Conservation (phyloP, 306 rosid genomes). For the Astragalus glycyphyllos region DNA sequence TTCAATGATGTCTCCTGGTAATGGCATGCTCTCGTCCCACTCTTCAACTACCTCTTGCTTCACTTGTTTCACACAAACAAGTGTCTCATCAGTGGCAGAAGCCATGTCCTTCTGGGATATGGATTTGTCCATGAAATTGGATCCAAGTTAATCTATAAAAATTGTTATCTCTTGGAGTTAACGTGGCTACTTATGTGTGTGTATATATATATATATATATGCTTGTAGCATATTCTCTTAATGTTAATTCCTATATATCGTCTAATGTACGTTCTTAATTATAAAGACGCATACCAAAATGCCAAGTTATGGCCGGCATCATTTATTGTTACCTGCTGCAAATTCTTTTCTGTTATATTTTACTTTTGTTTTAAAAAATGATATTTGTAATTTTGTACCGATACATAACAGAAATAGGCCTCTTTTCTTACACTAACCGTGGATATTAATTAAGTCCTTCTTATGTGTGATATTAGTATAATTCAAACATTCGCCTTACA, state of each 20-base stretch:
- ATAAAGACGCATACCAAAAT: constrained; percentile 5
- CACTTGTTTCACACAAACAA: constrained; percentile 72
- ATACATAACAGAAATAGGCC: too few species aligned
- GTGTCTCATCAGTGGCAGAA: constrained; percentile 35
- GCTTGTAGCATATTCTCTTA: constrained; percentile 33
- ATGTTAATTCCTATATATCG: constrained; percentile 11
- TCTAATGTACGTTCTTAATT: not conserved
- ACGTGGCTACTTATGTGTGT: not conserved
- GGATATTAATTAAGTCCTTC: too few species aligned
- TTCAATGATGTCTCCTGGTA: constrained; percentile 77
- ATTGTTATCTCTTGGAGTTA: not conserved
- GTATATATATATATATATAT: not conserved
- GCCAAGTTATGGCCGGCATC: constrained; percentile 39
- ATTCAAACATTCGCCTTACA: too few species aligned
- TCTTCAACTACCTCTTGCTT: constrained; percentile 65
- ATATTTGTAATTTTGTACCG: too few species aligned
- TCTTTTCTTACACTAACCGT: too few species aligned
- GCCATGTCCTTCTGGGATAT: constrained; percentile 43
- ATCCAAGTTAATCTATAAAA: not conserved
- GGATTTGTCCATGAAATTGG: not conserved
- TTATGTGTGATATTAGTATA: too few species aligned
- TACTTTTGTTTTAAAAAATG: too few species aligned
- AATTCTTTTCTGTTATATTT: not conserved
- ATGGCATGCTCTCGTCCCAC: constrained; percentile 80
- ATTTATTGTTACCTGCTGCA: not conserved